phyloP scores from a whole-genome alignment of 495 filamentous ascomycete species.

The Aspergillus avenaceus region DNA sequence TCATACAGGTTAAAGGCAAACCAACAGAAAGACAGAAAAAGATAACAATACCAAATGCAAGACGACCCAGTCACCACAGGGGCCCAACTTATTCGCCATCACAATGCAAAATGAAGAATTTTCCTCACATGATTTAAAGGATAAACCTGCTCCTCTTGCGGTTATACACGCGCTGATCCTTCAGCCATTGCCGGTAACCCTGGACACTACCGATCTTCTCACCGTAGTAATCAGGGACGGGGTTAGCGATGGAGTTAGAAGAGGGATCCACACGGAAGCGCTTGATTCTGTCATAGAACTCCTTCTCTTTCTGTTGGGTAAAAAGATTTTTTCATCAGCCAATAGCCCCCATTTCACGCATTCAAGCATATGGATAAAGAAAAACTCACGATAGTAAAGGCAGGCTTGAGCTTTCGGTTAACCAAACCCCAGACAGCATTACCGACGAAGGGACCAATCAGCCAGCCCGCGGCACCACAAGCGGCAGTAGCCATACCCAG shows the following conservation, averaged over 20 bases:
- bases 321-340: no score
- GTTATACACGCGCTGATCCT: slow-evolving; percentile 96
- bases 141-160: slow-evolving; percentile 73
- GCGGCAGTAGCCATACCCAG: slow-evolving; percentile 71
- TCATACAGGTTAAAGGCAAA: slow-evolving; percentile 22
- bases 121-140: slow-evolving; percentile 19
- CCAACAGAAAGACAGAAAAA: slow-evolving; percentile 18
- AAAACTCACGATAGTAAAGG: slow-evolving; percentile 63
- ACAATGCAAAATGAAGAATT: background rate
- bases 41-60: slow-evolving; percentile 10
- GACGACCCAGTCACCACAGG: background rate
- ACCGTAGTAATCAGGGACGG: slow-evolving; percentile 68
- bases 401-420: slow-evolving; percentile 58
- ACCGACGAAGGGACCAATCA: slow-evolving; percentile 77
- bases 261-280: slow-evolving; percentile 86
- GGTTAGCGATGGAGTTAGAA: slow-evolving; percentile 61
- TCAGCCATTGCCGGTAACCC: slow-evolving; percentile 90
- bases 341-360: no score
- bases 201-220: slow-evolving; percentile 94
- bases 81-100: background rate
- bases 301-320: slow-evolving; percentile 71
- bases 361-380: no score
- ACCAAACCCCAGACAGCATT: slow-evolving; percentile 67
- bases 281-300: slow-evolving; percentile 85
- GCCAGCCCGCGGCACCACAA: slow-evolving; percentile 75